phyloP scores from a whole-genome alignment of 306 rosid genomes.

The Lablab purpureus region DNA sequence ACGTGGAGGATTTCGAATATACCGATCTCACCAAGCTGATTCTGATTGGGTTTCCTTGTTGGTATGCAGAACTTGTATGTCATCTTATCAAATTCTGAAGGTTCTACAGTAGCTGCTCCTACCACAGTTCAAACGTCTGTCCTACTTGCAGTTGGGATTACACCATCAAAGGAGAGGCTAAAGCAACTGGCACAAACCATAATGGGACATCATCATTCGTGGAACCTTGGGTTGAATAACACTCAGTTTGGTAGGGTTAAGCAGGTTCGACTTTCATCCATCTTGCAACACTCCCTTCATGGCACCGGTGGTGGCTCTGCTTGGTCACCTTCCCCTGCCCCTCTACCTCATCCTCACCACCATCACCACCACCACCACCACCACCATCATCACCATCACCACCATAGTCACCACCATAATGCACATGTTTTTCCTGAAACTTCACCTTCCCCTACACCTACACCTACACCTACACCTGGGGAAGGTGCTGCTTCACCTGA shows the following conservation, averaged over 20 bases:
- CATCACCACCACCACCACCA: constrained; percentile 56
- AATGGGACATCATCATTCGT: constrained; percentile 63
- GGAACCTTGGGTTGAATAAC: constrained; percentile 84
- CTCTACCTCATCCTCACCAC: constrained; percentile 51
- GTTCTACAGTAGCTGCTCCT: constrained; percentile 75
- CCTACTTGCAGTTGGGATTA: constrained; percentile 67
- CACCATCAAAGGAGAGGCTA: constrained; percentile 69
- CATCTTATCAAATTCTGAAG: constrained; percentile 66
- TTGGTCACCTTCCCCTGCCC: constrained; percentile 70
- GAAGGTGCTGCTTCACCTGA: constrained; percentile 51
- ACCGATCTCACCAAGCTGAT: constrained; percentile 17
- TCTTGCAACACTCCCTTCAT: constrained; percentile 68
- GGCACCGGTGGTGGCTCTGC: constrained; percentile 52
- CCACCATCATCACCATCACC: constrained; percentile 55
- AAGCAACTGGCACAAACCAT: constrained; percentile 92
- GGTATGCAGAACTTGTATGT: constrained; percentile 75
- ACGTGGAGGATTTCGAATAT: constrained; percentile 21
- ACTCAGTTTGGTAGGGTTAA: constrained; percentile 83
- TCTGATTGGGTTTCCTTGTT: constrained; percentile 48
- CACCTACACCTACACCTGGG: constrained; percentile 50
- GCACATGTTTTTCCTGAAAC: constrained; percentile 55
- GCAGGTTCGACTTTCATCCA: constrained; percentile 82
- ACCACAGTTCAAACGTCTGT: constrained; percentile 74
- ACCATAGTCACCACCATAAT: constrained; percentile 57
- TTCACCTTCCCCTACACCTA: constrained; percentile 47